phyloP scores from a whole-genome alignment of 192 early-diverging fungal species.

The Backusella morwellensis region DNA sequence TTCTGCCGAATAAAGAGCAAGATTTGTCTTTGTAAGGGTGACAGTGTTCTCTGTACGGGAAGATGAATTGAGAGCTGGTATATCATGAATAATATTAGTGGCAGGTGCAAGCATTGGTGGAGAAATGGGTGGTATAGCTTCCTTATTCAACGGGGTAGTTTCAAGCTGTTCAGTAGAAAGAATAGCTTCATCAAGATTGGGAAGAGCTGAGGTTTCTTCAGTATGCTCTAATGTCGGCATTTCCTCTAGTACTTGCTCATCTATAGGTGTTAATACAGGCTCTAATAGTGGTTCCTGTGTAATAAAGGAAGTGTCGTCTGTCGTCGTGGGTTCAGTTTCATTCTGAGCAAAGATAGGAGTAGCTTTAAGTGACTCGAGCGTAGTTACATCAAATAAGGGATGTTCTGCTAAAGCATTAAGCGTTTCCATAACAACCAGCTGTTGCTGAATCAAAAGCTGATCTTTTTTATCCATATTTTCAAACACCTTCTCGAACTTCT shows the following conservation, averaged over 20 bases:
- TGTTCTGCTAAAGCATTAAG: slow-evolving; percentile 16
- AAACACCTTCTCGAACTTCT: slow-evolving; percentile 30
- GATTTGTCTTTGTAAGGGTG: slow-evolving; percentile 8
- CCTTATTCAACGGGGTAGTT: not conserved
- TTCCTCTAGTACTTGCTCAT: not conserved
- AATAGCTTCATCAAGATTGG: not conserved
- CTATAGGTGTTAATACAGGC: not conserved
- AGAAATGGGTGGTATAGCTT: not conserved
- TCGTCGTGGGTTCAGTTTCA: not conserved
- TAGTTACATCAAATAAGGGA: not conserved
- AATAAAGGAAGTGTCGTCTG: not conserved
- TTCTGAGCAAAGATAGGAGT: not conserved
- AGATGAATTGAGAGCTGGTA: not conserved
- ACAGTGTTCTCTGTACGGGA: not conserved
- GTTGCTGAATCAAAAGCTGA: slow-evolving; percentile 33
- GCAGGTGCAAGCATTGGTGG: not conserved
- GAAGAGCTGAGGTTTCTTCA: not conserved
- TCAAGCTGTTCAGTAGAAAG: not conserved
- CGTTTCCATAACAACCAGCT: slow-evolving; percentile 21
- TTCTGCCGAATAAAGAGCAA: slow-evolving; percentile 29
- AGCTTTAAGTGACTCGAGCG: not conserved
- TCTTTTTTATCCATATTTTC: slow-evolving; percentile 35
- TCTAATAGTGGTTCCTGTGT: not conserved
- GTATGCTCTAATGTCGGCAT: not conserved
- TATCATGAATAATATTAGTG: not conserved